A percentile compares a stretch with the other conserved stretches of the same genome.
Evolutionary conservation across 2,329 filamentous ascomycete species (phyloP).

Genomic region (Stenocarpella maydis): DNA sequence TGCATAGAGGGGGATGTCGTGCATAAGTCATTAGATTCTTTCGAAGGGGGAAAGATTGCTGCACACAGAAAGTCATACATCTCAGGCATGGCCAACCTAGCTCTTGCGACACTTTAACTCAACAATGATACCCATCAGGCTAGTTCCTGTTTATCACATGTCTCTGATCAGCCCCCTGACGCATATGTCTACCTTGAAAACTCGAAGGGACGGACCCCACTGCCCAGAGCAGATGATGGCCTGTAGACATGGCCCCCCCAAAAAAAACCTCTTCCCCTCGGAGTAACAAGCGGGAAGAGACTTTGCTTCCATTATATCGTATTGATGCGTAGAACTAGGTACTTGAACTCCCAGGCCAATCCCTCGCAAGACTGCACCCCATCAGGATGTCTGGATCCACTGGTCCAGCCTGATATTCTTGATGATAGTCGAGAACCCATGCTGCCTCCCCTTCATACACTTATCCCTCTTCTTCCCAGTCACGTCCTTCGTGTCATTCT

Average conservation of each 20-base stretch:
- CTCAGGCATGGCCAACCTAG: not conserved
- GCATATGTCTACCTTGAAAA: not conserved
- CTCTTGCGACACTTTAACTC: not conserved
- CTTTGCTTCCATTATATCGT: too few relatives aligned
- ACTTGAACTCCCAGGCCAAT: too few relatives aligned
- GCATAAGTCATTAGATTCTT: not conserved
- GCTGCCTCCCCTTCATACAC: slow-evolving; percentile 37
- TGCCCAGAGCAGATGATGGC: not conserved
- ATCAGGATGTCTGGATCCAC: slow-evolving; percentile 33
- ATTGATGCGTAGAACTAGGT: too few relatives aligned
- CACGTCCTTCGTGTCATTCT: slow-evolving; percentile 45
- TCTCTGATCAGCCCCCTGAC: not conserved
- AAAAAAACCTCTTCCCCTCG: too few relatives aligned
- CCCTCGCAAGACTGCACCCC: too few relatives aligned
- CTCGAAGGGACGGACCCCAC: not conserved
- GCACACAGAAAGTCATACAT: not conserved
- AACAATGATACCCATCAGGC: slow-evolving; percentile 9
- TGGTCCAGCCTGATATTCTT: slow-evolving; percentile 34
- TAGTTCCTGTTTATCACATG: too few relatives aligned
- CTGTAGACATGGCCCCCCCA: too few relatives aligned
- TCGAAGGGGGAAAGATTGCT: not conserved
- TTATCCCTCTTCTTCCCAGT: slow-evolving; percentile 46
- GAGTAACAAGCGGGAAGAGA: not conserved
- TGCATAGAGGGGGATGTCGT: not conserved
- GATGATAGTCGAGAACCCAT: slow-evolving; percentile 34